phyloP scores from a whole-genome alignment of 1,284 basidiomycete genomes.

The Microbotryum saponariae region DNA sequence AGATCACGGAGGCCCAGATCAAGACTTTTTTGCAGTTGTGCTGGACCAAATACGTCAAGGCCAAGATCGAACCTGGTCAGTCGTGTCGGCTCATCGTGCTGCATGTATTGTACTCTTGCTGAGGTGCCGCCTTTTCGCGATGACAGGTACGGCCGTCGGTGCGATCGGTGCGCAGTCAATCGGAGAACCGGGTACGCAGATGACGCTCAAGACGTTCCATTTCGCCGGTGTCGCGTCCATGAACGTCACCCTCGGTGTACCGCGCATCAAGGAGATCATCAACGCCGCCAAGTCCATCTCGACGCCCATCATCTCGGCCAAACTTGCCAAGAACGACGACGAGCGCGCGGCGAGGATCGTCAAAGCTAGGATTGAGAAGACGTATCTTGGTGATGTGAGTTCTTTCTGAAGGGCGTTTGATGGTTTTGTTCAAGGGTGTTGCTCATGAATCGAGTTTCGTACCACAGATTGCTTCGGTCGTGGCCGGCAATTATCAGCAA shows the following conservation, averaged over 20 bases:
- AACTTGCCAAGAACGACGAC: constrained; percentile 62
- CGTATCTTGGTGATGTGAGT: constrained; percentile 81
- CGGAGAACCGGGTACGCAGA: constrained; percentile 98
- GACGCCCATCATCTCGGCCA: constrained; percentile 96
- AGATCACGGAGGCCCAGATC: constrained; percentile 78
- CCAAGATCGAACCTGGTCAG: constrained; percentile 84
- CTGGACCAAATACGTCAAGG: constrained; percentile 84
- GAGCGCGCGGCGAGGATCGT: constrained; percentile 93
- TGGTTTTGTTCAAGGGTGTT: neutral
- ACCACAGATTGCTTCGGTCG: constrained; percentile 69
- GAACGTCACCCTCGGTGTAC: constrained; percentile 99
- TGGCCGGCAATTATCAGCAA: constrained; percentile 93
- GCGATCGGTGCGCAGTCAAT: constrained; percentile 99
- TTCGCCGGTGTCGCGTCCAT: constrained; percentile 99
- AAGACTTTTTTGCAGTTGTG: constrained; percentile 74
- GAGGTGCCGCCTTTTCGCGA: neutral
- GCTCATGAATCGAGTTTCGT: neutral
- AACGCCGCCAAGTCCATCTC: constrained; percentile 95
- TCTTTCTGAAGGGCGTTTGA: neutral
- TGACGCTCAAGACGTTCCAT: constrained; percentile 99
- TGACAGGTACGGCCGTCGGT: constrained; percentile 82
- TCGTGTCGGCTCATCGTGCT: neutral
- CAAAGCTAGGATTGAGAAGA: constrained; percentile 93
- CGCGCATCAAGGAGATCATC: constrained; percentile 99
- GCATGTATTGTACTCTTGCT: neutral